A percentile compares a stretch with the other conserved stretches of the same genome.
Evolutionary conservation across 2,329 filamentous ascomycete species (phyloP).

Genomic region (Nemania serpens): DNA sequence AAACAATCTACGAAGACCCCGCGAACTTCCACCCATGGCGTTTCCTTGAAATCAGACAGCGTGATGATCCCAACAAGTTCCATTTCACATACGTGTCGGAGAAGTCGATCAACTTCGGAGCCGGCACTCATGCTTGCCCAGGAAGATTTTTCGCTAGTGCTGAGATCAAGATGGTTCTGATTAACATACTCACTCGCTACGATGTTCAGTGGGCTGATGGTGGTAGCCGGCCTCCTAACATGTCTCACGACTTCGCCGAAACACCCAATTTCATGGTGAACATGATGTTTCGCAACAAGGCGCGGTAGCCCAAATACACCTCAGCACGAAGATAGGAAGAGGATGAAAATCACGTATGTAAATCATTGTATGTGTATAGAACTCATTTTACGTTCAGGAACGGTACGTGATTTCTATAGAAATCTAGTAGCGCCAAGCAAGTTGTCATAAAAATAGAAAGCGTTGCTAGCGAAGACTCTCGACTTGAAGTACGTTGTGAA

Average conservation of each 20-base stretch:
- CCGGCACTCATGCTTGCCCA: slow-evolving; percentile 31
- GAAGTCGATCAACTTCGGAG: slow-evolving; percentile 26
- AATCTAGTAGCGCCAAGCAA: no score
- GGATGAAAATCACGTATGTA: no score
- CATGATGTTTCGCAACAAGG: background rate
- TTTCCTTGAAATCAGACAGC: slow-evolving; percentile 24
- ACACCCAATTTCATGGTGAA: background rate
- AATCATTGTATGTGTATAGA: no score
- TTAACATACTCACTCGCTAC: slow-evolving; percentile 28
- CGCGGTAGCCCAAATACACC: background rate
- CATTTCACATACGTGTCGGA: slow-evolving; percentile 33
- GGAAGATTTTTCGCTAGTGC: slow-evolving; percentile 29
- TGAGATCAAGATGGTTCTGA: slow-evolving; percentile 26
- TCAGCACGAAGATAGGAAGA: no score
- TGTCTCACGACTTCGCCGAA: background rate
- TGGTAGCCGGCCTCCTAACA: background rate
- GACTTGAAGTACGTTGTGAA: no score
- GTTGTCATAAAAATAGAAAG: no score
- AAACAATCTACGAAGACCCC: slow-evolving; percentile 1
- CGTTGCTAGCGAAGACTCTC: no score
- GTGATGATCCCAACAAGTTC: slow-evolving; percentile 29
- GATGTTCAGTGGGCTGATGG: slow-evolving; percentile 14
- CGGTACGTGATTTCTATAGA: no score
- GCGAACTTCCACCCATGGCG: slow-evolving; percentile 28
- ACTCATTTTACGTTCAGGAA: no score